phyloP scores from a whole-genome alignment of 2,329 filamentous ascomycete genomes.

The Monilinia laxa region DNA sequence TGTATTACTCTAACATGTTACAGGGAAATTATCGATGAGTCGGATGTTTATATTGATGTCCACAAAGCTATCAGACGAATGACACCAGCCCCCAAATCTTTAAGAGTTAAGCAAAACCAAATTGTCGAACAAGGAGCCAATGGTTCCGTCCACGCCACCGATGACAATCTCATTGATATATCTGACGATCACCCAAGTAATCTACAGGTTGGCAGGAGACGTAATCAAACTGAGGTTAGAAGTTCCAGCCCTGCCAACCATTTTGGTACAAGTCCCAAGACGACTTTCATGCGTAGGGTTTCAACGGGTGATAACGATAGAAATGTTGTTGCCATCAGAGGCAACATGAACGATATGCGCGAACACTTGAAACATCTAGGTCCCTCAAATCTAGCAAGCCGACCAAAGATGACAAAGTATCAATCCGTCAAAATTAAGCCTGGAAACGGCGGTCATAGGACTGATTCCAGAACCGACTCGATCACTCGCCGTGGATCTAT shows the following conservation, averaged over 20 bases:
- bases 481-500: constrained; percentile 44
- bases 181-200: constrained; percentile 41
- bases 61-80: constrained; percentile 91
- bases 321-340: constrained; percentile 55
- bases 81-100: constrained; percentile 60
- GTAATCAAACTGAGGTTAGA: constrained; percentile 25
- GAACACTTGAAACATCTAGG: constrained; percentile 64
- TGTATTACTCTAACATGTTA: constrained; percentile 32
- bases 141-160: constrained; percentile 37
- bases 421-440: constrained; percentile 68
- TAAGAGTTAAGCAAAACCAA: constrained; percentile 57
- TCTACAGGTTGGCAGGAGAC: constrained; percentile 27
- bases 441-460: constrained; percentile 33
- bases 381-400: constrained; percentile 64
- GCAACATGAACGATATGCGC: constrained; percentile 61
- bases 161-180: constrained; percentile 47
- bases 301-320: constrained; percentile 55
- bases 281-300: constrained; percentile 59
- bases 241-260: constrained; percentile 26
- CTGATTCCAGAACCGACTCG: constrained; percentile 41
- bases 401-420: constrained; percentile 60
- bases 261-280: constrained; percentile 41
- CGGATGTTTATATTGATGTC: constrained; percentile 96
- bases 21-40: constrained; percentile 98
- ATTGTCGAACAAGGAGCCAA: constrained; percentile 50